Conservation (phyloP, 2,329 filamentous ascomycete genomes). For the Zasmidium angulare region DNA sequence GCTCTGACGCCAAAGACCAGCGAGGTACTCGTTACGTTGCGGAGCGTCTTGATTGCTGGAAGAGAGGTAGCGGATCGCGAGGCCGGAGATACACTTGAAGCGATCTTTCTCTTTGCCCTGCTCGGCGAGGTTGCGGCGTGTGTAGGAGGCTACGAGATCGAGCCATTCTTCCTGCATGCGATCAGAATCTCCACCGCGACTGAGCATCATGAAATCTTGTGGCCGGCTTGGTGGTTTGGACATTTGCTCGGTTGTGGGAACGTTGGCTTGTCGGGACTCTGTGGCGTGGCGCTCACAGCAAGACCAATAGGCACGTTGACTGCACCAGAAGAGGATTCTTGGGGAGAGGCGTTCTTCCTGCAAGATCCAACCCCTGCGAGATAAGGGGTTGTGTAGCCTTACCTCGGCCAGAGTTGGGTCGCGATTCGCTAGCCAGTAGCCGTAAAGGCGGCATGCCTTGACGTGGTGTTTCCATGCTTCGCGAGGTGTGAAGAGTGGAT, state of each 20-base stretch:
- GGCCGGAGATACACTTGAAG: conserved; percentile 2
- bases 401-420: conserved; percentile 2
- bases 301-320: conserved; percentile 8
- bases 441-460: not conserved
- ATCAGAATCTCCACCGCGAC: not conserved
- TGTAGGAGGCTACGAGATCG: conserved; percentile 4
- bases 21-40: conserved; percentile 9
- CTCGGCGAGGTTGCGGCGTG: not conserved
- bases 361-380: conserved; percentile 3
- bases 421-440: conserved; percentile 1
- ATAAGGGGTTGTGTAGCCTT: not conserved
- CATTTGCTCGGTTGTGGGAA: not conserved
- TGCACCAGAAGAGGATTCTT: conserved; percentile 3
- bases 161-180: conserved; percentile 1
- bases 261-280: not conserved
- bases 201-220: conserved; percentile 2
- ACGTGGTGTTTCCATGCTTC: conserved; percentile 3
- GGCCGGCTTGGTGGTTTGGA: not conserved
- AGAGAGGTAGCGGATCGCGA: conserved; percentile 5
- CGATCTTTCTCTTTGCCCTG: conserved; percentile 2
- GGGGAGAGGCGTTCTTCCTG: conserved; percentile 6
- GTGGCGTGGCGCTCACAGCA: not conserved
- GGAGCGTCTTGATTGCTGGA: not conserved
- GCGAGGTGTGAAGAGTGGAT: not conserved
- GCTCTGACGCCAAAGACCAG: conserved; percentile 6